These are phyloP conservation scores for Ophiostoma australiae DNA, from an alignment of 2,329 filamentous ascomycete genomes.

Conservation along the genomic window DNA sequence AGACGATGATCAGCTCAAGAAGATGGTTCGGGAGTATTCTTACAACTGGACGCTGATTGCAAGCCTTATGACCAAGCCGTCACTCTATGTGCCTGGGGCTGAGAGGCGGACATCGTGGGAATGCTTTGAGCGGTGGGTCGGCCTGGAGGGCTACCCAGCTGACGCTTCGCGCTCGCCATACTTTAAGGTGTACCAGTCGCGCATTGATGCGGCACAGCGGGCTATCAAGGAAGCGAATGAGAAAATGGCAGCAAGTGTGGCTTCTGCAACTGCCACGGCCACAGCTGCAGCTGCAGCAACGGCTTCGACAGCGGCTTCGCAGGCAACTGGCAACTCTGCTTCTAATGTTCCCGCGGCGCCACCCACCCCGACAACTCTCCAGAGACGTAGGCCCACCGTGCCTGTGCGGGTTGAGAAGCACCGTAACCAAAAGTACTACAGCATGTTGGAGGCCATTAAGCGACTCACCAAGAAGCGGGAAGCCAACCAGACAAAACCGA, in stretches of 20 bases:
- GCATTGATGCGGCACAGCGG: conserved; percentile 57
- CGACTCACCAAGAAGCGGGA: conserved; percentile 95
- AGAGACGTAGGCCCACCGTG: conserved; percentile 65
- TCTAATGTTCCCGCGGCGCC: conserved; percentile 25
- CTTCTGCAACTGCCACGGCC: conserved; percentile 29
- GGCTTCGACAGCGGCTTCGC: conserved; percentile 22
- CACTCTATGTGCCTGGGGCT: conserved; percentile 74
- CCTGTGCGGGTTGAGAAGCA: conserved; percentile 82
- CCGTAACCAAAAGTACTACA: conserved; percentile 78
- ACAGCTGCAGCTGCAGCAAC: conserved; percentile 31
- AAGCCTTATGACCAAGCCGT: conserved; percentile 67
- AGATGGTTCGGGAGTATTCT: conserved; percentile 81
- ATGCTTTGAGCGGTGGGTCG: conserved; percentile 96
- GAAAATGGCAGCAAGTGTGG: conserved; percentile 37
- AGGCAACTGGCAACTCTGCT: conserved; percentile 26
- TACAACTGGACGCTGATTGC: conserved; percentile 98
- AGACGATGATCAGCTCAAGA: conserved; percentile 85
- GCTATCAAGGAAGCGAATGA: conserved; percentile 52
- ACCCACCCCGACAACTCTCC: conserved; percentile 42
- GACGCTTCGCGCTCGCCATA: conserved; percentile 96
- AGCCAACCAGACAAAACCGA: conserved; percentile 76
- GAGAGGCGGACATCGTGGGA: conserved; percentile 95
- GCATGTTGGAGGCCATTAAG: conserved; percentile 88
- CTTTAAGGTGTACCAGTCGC: conserved; percentile 67
- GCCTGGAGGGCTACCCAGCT: conserved; percentile 79